Conservation (phyloP, 2,329 filamentous ascomycete species). For the Penicillium sp. region DNA sequence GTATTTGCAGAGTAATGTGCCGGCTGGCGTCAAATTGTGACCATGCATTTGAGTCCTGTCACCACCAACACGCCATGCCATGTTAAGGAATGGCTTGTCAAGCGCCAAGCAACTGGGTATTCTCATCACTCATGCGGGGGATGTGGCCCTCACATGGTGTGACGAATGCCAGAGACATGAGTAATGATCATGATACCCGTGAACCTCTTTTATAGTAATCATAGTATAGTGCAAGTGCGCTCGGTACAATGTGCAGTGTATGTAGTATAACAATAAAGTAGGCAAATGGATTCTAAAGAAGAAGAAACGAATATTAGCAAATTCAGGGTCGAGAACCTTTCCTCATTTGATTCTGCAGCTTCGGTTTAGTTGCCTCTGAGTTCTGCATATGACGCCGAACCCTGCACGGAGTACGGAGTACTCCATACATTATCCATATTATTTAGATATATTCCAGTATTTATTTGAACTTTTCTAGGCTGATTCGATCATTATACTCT, state of each 20-base stretch:
- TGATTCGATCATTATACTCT: neutral
- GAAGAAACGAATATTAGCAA: neutral
- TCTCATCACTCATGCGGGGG: neutral
- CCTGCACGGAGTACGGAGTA: neutral
- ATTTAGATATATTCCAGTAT: neutral
- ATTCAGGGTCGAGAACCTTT: neutral
- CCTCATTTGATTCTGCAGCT: conserved; percentile 1
- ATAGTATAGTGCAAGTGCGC: neutral
- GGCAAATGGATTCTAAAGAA: neutral
- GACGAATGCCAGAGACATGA: neutral
- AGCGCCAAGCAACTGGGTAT: neutral
- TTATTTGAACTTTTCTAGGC: neutral
- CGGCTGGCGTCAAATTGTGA: neutral
- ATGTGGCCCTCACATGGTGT: neutral
- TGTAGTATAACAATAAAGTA: neutral
- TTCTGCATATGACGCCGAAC: neutral
- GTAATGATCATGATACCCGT: conserved; percentile 1
- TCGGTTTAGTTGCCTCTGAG: conserved; percentile 6
- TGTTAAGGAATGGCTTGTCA: neutral
- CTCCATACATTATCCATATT: neutral
- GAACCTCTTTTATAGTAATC: neutral
- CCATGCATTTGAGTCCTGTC: neutral
- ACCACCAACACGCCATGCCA: neutral
- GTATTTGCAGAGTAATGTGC: neutral
- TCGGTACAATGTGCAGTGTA: neutral